phyloP scores from a whole-genome alignment of 2,329 filamentous ascomycete genomes.

The Sclerotinia spermophila region DNA sequence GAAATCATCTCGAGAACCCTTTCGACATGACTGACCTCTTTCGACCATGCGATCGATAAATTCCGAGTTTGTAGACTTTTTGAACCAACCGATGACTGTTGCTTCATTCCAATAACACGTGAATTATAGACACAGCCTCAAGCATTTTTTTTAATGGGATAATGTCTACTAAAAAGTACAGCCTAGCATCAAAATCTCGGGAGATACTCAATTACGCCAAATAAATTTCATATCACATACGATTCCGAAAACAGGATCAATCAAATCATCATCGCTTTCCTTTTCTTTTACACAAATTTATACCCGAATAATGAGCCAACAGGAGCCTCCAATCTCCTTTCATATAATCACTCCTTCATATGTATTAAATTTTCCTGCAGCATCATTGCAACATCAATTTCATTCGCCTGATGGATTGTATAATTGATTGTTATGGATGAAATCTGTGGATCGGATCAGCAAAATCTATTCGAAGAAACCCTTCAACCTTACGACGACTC shows the following conservation, averaged over 20 bases:
- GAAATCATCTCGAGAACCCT: slow-evolving; percentile 7
- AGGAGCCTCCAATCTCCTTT: slow-evolving; percentile 3
- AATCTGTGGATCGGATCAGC: background rate
- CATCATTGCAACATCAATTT: background rate
- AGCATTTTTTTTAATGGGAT: background rate
- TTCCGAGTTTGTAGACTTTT: background rate
- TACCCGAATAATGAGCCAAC: background rate
- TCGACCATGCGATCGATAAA: background rate
- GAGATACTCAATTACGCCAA: background rate
- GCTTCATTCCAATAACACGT: background rate
- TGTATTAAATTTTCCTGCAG: background rate
- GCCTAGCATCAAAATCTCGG: background rate
- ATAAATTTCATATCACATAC: background rate
- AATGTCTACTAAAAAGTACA: background rate
- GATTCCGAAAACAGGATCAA: background rate
- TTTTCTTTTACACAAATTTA: background rate
- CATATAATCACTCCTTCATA: background rate
- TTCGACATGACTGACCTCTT: slow-evolving; percentile 9
- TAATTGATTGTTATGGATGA: background rate
- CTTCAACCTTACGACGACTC: background rate
- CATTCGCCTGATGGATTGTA: background rate
- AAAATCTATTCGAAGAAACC: background rate
- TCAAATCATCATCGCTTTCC: background rate
- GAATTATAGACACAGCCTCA: background rate
- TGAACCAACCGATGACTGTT: background rate